These are phyloP conservation scores for Prunus fruticosa DNA, from an alignment of 306 rosid genomes.

Conservation along the genomic window DNA sequence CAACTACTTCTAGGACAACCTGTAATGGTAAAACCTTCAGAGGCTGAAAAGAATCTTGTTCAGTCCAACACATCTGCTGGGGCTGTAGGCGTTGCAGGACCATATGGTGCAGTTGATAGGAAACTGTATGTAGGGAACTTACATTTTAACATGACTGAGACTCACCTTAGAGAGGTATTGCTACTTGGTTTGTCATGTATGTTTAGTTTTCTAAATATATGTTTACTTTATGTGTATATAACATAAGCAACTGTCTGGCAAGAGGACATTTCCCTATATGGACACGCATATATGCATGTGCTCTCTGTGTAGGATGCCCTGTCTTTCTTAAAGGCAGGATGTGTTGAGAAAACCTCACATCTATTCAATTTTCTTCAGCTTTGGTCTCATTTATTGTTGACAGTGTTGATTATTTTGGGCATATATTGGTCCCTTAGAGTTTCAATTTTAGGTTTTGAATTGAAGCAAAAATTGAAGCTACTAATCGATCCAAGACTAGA, in stretches of 20 bases:
- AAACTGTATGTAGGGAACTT: conserved; percentile 95
- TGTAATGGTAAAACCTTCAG: conserved; percentile 99
- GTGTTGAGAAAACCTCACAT: too few species aligned
- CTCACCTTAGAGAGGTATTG: conserved; percentile 85
- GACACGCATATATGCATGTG: too few species aligned
- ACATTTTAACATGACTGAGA: conserved; percentile 98
- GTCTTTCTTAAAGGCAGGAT: too few species aligned
- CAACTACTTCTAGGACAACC: conserved; percentile 95
- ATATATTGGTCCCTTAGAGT: too few species aligned
- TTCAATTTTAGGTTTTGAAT: too few species aligned
- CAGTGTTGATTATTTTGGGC: too few species aligned
- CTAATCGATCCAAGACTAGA: too few species aligned
- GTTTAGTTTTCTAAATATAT: neutral
- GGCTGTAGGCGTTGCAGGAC: conserved; percentile 66
- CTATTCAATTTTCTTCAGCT: too few species aligned
- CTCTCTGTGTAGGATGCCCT: too few species aligned
- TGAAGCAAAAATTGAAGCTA: too few species aligned
- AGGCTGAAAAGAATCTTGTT: conserved; percentile 98
- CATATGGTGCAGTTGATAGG: conserved; percentile 92
- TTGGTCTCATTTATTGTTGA: too few species aligned
- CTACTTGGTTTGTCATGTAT: neutral
- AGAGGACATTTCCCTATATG: neutral
- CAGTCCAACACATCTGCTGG: conserved; percentile 80
- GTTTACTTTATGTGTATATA: neutral
- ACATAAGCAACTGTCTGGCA: neutral